Conservation (phyloP, 225 moss, liverwort and hornwort genomes). For the Bryum argenteum region DNA sequence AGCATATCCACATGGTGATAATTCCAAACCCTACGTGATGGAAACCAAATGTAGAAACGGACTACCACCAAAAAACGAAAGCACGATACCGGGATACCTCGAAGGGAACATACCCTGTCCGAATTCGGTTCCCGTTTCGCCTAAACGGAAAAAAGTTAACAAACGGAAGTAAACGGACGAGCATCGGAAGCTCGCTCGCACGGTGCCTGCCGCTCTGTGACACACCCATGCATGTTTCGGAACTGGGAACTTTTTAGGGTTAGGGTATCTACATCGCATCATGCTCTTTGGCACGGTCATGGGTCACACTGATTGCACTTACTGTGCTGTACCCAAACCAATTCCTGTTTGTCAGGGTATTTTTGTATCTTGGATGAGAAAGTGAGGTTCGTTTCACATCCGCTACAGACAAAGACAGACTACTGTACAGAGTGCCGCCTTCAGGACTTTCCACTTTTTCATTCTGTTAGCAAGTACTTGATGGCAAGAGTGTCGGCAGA, state of each 20-base stretch:
- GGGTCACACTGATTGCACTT: background rate
- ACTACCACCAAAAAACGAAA: background rate
- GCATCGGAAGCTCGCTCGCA: background rate
- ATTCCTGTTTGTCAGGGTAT: background rate
- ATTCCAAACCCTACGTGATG: background rate
- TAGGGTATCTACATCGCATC: constrained; percentile 35
- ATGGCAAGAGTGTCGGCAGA: background rate
- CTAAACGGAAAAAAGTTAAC: background rate
- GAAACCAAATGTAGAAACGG: background rate
- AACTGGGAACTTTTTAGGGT: constrained; percentile 29
- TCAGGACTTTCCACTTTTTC: background rate
- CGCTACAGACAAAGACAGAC: constrained; percentile 14
- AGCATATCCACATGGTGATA: background rate
- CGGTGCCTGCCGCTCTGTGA: background rate
- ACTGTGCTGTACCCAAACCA: background rate
- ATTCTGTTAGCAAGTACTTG: background rate
- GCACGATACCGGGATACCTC: background rate
- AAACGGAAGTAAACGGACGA: background rate
- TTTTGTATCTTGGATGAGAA: constrained; percentile 26
- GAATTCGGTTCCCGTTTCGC: background rate
- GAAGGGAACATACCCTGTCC: background rate
- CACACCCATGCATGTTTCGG: background rate
- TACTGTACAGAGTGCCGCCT: too few relatives aligned
- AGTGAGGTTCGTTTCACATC: background rate
- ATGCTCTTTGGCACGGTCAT: constrained; percentile 28